Conservation (phyloP, 1,284 basidiomycete genomes). For the Leucoagaricus sp. region DNA sequence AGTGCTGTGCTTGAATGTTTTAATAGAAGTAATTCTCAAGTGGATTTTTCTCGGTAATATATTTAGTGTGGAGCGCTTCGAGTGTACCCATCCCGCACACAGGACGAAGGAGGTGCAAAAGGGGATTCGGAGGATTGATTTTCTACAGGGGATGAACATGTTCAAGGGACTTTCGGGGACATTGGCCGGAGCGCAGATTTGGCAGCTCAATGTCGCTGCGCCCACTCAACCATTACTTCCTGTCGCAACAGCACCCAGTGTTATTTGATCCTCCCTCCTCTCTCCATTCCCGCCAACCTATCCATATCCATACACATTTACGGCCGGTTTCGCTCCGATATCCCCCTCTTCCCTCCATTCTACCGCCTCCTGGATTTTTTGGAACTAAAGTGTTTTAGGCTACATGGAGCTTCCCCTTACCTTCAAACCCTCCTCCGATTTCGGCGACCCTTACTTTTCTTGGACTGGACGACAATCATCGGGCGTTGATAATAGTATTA, state of each 20-base stretch:
- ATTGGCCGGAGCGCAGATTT: constrained; percentile 24
- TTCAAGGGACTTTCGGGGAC: constrained; percentile 33
- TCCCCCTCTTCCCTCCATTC: no score
- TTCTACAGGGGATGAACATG: constrained; percentile 27
- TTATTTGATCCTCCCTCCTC: background rate
- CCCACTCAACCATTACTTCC: background rate
- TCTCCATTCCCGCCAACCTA: background rate
- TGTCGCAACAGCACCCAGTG: background rate
- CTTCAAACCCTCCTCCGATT: background rate
- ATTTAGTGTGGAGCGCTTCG: no score
- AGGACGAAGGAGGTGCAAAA: constrained; percentile 21
- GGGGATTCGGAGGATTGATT: constrained; percentile 33
- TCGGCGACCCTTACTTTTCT: background rate
- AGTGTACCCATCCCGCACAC: no score
- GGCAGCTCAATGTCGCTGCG: constrained; percentile 30
- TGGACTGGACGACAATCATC: background rate
- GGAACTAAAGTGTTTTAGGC: no score
- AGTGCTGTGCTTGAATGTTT: no score
- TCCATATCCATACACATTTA: no score
- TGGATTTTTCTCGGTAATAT: no score
- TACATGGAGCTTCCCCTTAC: background rate
- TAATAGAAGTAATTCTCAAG: no score
- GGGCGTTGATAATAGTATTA: no score
- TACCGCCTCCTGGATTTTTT: no score
- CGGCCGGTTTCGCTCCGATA: no score